A percentile compares a stretch with the other conserved stretches of the same genome.
Conservation (phyloP, 257 asterid genomes). For the Przewalskia tangutica region DNA sequence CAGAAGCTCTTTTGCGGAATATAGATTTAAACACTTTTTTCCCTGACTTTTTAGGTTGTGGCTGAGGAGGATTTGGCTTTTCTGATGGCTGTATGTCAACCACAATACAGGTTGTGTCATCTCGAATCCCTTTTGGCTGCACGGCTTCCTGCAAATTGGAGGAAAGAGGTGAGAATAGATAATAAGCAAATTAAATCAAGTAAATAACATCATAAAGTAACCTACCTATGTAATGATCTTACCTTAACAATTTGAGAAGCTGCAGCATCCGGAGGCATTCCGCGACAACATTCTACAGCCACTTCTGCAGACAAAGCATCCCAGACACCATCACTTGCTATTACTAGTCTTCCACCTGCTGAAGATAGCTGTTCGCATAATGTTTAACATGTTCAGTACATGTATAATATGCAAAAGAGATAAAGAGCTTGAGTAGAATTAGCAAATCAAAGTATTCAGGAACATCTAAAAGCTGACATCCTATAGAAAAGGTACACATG, state of each 20-base stretch:
- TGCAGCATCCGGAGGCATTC: slow-evolving; percentile 57
- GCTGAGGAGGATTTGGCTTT: slow-evolving; percentile 36
- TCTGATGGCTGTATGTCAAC: slow-evolving; percentile 55
- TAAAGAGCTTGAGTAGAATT: background rate
- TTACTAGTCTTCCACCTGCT: slow-evolving; percentile 70
- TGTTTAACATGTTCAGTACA: background rate
- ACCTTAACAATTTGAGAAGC: slow-evolving; percentile 68
- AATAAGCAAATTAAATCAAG: background rate
- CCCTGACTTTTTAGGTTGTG: slow-evolving; percentile 52
- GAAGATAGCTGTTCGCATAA: slow-evolving; percentile 45
- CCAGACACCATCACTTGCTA: slow-evolving; percentile 88
- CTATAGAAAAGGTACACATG: background rate
- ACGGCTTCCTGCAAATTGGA: slow-evolving; percentile 54
- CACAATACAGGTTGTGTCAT: slow-evolving; percentile 74
- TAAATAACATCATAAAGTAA: background rate
- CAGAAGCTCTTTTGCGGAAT: slow-evolving; percentile 44
- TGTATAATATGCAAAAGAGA: background rate
- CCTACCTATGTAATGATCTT: background rate
- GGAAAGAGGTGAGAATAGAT: background rate
- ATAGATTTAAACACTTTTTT: slow-evolving; percentile 55
- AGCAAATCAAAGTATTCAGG: background rate
- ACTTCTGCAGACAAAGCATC: slow-evolving; percentile 60
- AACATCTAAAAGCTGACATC: background rate
- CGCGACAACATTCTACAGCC: slow-evolving; percentile 60
- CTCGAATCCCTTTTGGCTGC: slow-evolving; percentile 58